Base-by-base conservation (phyloP, 2,329 filamentous ascomycete genomes). In the Fusarium sp. region DNA sequence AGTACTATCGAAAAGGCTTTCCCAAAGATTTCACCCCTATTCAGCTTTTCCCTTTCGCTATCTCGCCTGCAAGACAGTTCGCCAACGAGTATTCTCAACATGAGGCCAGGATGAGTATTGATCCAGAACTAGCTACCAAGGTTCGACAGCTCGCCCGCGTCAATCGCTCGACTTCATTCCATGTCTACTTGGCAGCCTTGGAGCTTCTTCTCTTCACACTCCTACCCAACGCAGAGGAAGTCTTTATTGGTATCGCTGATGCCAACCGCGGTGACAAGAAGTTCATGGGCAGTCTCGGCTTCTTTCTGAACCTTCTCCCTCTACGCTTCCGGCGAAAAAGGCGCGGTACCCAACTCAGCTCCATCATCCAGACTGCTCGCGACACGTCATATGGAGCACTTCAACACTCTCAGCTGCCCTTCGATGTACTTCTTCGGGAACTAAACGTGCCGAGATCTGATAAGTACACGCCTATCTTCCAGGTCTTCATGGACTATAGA, bases 221-320 rank as follows among this genome's bases (percentile, higher is more conserved):
- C 6, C 47, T 65, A 0, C 42, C 66, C 3, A 35, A 17, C 2
- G 26, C 26, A 8, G 38, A 66, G 1, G 66, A 69, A 7, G 36
- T 66, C 8, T 68, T 54, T 2, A 47, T 69, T 4, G 66, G 63
- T 4, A 69, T 69, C 6, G 66, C 44, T 0, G 66, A 69, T 8
- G 63, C 66, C 18, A 69, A 69, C 2, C 66, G 66, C 0, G 26
- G 24, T 1, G 53, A 67, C 2, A 17, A 39, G 12, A 41, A 38
- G 11, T 69, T 68, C 15, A 22, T 44, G 11, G 13, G 32, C 2
- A 69, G 42, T 5, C n/a, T 68, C 8, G 66, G 66, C 13, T 67
- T 56, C 36, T 69, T 69, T 12, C 12, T 69, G 5, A 69, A 69
- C 26, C 38, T 68, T 2, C 56, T 69, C 4, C 56, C 63, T 10